These are phyloP conservation scores for Pleurotus citrinopileatus DNA, from an alignment of 768 basidiomycete genomes.

Conservation along the genomic window DNA sequence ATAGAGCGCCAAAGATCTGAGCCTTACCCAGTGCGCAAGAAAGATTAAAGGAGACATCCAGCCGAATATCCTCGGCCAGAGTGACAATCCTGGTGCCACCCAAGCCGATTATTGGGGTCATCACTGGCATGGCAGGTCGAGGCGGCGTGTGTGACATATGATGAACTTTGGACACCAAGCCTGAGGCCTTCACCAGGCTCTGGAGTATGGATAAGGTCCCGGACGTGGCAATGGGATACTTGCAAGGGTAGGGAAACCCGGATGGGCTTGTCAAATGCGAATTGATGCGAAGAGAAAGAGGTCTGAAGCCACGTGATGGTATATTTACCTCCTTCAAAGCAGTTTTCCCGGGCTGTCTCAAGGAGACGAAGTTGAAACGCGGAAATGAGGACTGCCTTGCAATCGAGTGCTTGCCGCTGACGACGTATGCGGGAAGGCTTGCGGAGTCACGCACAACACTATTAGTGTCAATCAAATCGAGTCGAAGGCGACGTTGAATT, in stretches of 20 bases:
- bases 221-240: not conserved
- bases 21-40: slow-evolving; percentile 5
- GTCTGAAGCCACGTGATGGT: too few species aligned
- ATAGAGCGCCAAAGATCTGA: slow-evolving; percentile 3
- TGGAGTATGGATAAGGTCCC: not conserved
- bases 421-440: too few species aligned
- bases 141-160: not conserved
- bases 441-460: too few species aligned
- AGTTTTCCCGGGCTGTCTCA: not conserved
- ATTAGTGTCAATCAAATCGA: too few species aligned
- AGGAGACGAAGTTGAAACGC: too few species aligned
- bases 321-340: too few species aligned
- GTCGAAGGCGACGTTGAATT: too few species aligned
- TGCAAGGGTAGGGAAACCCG: too few species aligned
- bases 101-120: not conserved
- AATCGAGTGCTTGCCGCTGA: too few species aligned
- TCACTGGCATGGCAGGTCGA: not conserved
- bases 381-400: too few species aligned
- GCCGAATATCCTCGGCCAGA: slow-evolving; percentile 2
- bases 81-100: not conserved
- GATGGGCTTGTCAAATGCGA: too few species aligned
- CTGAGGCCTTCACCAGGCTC: not conserved
- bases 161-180: not conserved
- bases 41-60: slow-evolving; percentile 2
- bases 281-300: too few species aligned